Evolutionary conservation across 1,284 basidiomycete species (phyloP).

Genomic region (Ustilago crameri): DNA sequence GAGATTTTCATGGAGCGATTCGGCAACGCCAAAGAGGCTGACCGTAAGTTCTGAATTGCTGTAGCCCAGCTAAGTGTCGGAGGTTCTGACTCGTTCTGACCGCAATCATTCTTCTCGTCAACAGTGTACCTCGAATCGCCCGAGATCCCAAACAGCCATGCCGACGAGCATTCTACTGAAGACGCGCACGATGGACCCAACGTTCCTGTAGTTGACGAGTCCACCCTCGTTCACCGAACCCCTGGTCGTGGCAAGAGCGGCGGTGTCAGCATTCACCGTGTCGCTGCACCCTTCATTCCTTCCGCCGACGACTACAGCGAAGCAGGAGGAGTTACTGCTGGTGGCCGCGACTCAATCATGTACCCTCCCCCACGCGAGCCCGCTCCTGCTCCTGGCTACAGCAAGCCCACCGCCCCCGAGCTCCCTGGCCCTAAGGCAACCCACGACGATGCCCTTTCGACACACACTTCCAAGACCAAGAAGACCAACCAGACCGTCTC

Average conservation of each 20-base stretch:
- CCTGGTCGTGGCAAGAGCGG: slow-evolving; percentile 65
- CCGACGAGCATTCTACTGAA: slow-evolving; percentile 35
- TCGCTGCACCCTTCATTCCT: slow-evolving; percentile 54
- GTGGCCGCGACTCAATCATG: slow-evolving; percentile 66
- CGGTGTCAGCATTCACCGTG: slow-evolving; percentile 65
- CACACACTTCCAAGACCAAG: slow-evolving; percentile 54
- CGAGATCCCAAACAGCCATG: slow-evolving; percentile 53
- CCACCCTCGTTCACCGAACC: slow-evolving; percentile 64
- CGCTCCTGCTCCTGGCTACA: slow-evolving; percentile 48
- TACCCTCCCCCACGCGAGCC: slow-evolving; percentile 66
- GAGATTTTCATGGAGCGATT: slow-evolving; percentile 66
- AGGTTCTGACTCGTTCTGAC: background rate
- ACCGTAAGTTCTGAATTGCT: slow-evolving; percentile 44
- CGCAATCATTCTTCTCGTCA: background rate
- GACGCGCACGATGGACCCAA: slow-evolving; percentile 52
- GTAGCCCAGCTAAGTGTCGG: background rate
- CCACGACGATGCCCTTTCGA: slow-evolving; percentile 47
- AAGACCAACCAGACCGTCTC: slow-evolving; percentile 53
- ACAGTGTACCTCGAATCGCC: slow-evolving; percentile 63
- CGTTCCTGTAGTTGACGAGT: slow-evolving; percentile 63
- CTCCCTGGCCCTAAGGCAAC: slow-evolving; percentile 33
- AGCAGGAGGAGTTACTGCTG: slow-evolving; percentile 63
- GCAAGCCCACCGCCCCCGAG: slow-evolving; percentile 54
- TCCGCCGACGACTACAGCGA: slow-evolving; percentile 63
- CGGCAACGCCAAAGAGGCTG: slow-evolving; percentile 59